Evolutionary conservation across 495 filamentous ascomycete genomes (phyloP), one percentile per base, ranked within the genome.

Genomic region (Daldinia caldariorum): DNA sequence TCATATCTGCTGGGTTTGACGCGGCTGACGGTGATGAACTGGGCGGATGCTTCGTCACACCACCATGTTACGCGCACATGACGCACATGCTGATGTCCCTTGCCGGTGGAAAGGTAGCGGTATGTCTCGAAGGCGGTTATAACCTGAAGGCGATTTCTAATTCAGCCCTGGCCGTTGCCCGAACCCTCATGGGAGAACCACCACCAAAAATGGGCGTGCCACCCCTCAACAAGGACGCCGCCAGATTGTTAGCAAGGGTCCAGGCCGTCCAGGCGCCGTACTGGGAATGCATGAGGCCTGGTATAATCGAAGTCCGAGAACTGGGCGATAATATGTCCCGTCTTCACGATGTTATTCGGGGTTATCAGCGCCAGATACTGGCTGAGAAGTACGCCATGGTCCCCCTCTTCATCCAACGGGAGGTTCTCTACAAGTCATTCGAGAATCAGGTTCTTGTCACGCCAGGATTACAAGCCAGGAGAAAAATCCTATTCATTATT

Each of bases 21-120:
- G 95, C 95, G 5, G 95, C 95, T 2, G 92, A 88, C 47, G 95
- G 96, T 7, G 95, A 99, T 79, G 89, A 92, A 60, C 85, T 99
- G 18, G 95, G 95, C 39, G 92, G 89, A 35, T 99, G 96, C 76
- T 93, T 90, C 71, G 94, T 98, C 5, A 89, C 93, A 0, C 95
- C 95, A 0, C 79, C 89, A 22, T 94, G 96, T 74, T 99, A 98
- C 77, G 93, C 93, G 18, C 94, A 98, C 73, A 98, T 99, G 95
- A 97, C 96, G 8, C 92, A 97, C 74, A 97, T 97, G 94, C 86
- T 99, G 16, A 98, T 97, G 94, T 90, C 90, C 12, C 86, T 99
- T n/a, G 94, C 95, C 2, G 83, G 89, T 49, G 95, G 95, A 39
- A 97, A 95, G 76, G 84, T 98, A 50, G 92, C 92, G 9, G 93